Base-by-base conservation (phyloP, 2,329 filamentous ascomycete species). In the Scedosporium minutisporum region DNA sequence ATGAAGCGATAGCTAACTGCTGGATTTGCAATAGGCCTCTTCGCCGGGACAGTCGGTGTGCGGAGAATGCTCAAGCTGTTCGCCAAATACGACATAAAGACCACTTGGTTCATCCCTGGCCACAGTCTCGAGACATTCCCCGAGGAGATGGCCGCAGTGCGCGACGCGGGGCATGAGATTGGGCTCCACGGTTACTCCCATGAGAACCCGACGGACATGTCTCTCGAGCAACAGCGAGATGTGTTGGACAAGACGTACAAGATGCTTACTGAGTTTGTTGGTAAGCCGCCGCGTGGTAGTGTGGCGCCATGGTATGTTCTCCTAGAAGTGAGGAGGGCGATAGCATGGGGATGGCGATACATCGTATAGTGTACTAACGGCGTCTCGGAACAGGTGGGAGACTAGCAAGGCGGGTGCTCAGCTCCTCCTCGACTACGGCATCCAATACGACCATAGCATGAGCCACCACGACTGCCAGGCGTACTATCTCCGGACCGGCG, bases 191-290 rank as follows among this genome's bases (percentile, higher is more conserved):
- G 87, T 4, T 91, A 91, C 73, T 85, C 82, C 0, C 88, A 91
- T 68, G 88, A 91, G 70, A 91, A 91, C 67, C 87, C 88, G 0
- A 79, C 78, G 0, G 82, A 86, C 63, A 90, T 91, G 87, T 88
- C 81, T 0, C 71, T 89, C 1, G 88, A 91, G 69, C 89, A 93
- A 74, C 89, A 93, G 71, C 82, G 81, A 14, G 87, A 89, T 63
- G 86, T 93, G 16, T 80, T 93, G 5, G 86, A 89, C 68, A 90
- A 90, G 73, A 90, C 87, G 18, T 90, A 87, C 70, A 81, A 82
- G 23, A 79, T 91, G 72, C 80, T 91, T 41, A 90, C 85, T 0
- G 84, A 87, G 0, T 88, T 93, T 46, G 69, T 68, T 48, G 86
- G 89, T 5, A 90, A 90, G 73, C 86, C 86, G 0, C 89, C 89